Evolutionary conservation across 108 stramenopile species (phyloP).

Genomic region (Cyclotella atomus): DNA sequence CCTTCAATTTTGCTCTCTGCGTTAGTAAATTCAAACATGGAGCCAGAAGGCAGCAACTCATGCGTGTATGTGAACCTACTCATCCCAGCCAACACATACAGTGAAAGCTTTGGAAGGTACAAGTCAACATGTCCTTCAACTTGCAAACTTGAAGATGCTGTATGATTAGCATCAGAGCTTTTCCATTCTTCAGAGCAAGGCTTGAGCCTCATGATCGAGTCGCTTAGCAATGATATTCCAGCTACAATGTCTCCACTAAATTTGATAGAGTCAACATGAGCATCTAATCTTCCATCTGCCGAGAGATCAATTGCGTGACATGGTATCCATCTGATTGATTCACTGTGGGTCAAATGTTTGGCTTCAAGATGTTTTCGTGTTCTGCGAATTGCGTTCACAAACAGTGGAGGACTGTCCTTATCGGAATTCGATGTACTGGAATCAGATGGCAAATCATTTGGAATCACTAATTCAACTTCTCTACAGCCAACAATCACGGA

Average conservation of each 20-base stretch:
- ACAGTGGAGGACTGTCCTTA: conserved; percentile 9
- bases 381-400: conserved; percentile 37
- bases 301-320: conserved; percentile 89
- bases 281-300: conserved; percentile 70
- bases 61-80: conserved; percentile 78
- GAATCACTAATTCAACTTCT: conserved; percentile 71
- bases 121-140: conserved; percentile 66
- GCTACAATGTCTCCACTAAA: conserved; percentile 90
- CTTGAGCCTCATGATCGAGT: conserved; percentile 74
- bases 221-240: conserved; percentile 78
- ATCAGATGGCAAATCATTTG: conserved; percentile 22
- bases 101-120: conserved; percentile 70
- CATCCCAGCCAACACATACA: conserved; percentile 73
- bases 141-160: not conserved
- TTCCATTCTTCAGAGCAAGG: conserved; percentile 52
- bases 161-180: conserved; percentile 18
- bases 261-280: conserved; percentile 91
- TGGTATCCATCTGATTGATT: conserved; percentile 64
- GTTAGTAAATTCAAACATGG: conserved; percentile 48
- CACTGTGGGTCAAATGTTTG: conserved; percentile 44
- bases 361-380: conserved; percentile 54
- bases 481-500: conserved; percentile 83
- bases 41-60: conserved; percentile 60
- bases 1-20: not conserved
- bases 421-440: not conserved